A percentile compares a stretch with the other conserved stretches of the same genome.
Evolutionary conservation across 495 filamentous ascomycete genomes (phyloP).

Genomic region (Oleoguttula mirabilis): DNA sequence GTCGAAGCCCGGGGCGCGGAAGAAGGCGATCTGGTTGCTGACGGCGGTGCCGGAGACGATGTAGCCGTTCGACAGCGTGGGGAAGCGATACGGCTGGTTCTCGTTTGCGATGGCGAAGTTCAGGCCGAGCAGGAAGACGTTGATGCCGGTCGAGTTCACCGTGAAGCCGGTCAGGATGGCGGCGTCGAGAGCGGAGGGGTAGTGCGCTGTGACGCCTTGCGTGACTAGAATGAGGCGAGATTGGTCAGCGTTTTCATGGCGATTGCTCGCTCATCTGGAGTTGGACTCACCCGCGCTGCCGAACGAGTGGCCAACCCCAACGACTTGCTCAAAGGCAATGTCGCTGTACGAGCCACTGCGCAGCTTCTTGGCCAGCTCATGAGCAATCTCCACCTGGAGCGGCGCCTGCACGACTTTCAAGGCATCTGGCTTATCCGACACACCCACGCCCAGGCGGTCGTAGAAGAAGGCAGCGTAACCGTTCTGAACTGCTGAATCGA

Average conservation of each 20-base stretch:
- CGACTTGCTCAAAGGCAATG: slow-evolving; percentile 26
- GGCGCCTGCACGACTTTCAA: slow-evolving; percentile 29
- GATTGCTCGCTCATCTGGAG: no score
- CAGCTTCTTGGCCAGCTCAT: slow-evolving; percentile 27
- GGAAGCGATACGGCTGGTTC: neutral
- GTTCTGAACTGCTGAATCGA: slow-evolving; percentile 26
- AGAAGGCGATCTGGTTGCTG: neutral
- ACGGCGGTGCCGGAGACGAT: neutral
- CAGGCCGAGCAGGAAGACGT: neutral
- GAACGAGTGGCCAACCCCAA: slow-evolving; percentile 34
- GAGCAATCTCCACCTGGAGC: slow-evolving; percentile 30
- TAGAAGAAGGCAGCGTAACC: slow-evolving; percentile 35
- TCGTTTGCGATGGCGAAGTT: neutral
- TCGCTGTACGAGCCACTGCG: slow-evolving; percentile 19
- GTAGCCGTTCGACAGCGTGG: no score
- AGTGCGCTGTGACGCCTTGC: slow-evolving; percentile 18
- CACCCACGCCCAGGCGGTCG: slow-evolving; percentile 33
- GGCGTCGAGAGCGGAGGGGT: slow-evolving; percentile 28
- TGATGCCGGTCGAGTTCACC: neutral
- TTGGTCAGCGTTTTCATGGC: no score
- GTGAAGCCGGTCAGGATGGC: slow-evolving; percentile 22
- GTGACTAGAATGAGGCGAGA: no score
- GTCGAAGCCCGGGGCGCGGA: slow-evolving; percentile 2
- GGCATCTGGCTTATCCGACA: slow-evolving; percentile 30
- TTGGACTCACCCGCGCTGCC: no score